Percentiles rank a stretch among this genome's conserved stretches.
Conservation (phyloP, 805 yeast species). For the Nakazawaea peltata region DNA sequence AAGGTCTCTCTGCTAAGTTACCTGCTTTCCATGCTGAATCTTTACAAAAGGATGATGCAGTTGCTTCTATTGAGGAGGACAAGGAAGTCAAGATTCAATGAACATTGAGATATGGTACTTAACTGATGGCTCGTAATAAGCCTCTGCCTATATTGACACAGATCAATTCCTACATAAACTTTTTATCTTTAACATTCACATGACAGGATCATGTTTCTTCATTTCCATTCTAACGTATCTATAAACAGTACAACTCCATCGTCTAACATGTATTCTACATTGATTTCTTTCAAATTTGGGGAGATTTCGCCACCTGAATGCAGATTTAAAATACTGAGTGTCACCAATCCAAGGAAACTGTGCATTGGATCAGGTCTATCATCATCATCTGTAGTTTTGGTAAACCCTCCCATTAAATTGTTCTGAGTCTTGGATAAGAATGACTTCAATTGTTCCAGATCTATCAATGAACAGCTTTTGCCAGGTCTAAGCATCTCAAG, state of each 20-base stretch:
- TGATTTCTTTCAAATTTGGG: slow-evolving; percentile 16
- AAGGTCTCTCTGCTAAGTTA: slow-evolving; percentile 55
- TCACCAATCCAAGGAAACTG: slow-evolving; percentile 52
- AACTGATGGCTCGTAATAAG: too few relatives aligned
- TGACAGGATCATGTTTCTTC: slow-evolving; percentile 1
- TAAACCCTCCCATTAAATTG: slow-evolving; percentile 65
- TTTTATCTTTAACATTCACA: background rate
- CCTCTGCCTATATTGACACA: too few relatives aligned
- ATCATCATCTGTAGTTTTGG: slow-evolving; percentile 47
- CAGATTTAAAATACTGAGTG: slow-evolving; percentile 29
- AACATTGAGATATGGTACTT: too few relatives aligned
- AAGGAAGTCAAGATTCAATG: slow-evolving; percentile 43
- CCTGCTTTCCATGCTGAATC: slow-evolving; percentile 44
- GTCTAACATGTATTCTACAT: slow-evolving; percentile 23
- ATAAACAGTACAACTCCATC: slow-evolving; percentile 11
- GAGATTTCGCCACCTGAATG: slow-evolving; percentile 8
- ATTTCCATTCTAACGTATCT: slow-evolving; percentile 7
- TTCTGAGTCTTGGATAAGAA: slow-evolving; percentile 56
- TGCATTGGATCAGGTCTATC: slow-evolving; percentile 64
- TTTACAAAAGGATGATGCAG: slow-evolving; percentile 40
- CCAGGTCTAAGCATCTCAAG: slow-evolving; percentile 32
- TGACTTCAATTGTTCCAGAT: slow-evolving; percentile 24
- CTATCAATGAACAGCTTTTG: slow-evolving; percentile 20
- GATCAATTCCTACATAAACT: too few relatives aligned
- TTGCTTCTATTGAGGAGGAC: slow-evolving; percentile 60